Percentiles rank a stretch among this genome's conserved stretches.
phyloP scores from a whole-genome alignment of 208 protist species.

The Naegleria gruberi region DNA sequence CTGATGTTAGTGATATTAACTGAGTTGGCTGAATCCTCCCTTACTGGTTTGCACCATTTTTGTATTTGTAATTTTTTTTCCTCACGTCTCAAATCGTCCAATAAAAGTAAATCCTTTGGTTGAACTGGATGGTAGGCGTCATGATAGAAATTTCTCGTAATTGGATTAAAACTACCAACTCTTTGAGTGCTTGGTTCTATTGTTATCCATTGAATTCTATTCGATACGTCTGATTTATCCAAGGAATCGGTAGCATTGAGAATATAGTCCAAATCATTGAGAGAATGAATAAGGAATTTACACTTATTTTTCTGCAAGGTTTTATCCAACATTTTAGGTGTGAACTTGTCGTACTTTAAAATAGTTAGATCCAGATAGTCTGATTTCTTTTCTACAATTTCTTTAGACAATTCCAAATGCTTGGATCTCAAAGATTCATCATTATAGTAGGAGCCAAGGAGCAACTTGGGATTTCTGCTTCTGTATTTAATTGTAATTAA shows the following conservation, averaged over 20 bases:
- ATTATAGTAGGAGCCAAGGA: background rate
- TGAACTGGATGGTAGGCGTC: too few species aligned
- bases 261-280: background rate
- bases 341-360: too few species aligned
- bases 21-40: background rate
- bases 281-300: background rate
- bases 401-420: background rate
- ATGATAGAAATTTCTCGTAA: background rate
- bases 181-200: background rate
- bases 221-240: background rate
- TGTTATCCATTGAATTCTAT: background rate
- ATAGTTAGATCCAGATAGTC: background rate
- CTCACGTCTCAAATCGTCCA: background rate
- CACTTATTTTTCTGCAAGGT: background rate
- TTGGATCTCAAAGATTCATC: background rate
- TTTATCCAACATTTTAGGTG: background rate
- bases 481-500: too few species aligned
- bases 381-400: background rate
- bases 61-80: background rate
- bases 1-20: too few species aligned
- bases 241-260: background rate
- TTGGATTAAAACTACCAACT: conserved; percentile 3
- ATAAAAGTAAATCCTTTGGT: background rate
- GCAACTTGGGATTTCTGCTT: background rate
- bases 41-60: too few species aligned